phyloP scores from a whole-genome alignment of 352 stramenopile genomes.

The Peronospora farinosa region DNA sequence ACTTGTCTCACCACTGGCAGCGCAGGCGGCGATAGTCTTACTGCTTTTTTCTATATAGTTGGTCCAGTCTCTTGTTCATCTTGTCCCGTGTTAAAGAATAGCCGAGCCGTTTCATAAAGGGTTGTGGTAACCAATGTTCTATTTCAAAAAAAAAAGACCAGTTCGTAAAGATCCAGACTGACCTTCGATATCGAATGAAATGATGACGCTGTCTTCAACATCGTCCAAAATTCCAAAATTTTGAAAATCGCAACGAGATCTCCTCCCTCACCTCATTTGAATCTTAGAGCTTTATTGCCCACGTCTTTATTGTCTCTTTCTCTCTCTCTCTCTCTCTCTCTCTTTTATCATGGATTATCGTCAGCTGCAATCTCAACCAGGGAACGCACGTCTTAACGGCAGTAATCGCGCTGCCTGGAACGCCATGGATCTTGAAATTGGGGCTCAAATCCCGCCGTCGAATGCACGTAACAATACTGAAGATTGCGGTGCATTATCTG shows the following conservation, averaged over 20 bases:
- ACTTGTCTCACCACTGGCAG: not conserved
- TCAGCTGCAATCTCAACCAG: slow-evolving; percentile 6
- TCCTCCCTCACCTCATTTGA: slow-evolving; percentile 10
- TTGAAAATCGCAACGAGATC: slow-evolving; percentile 3
- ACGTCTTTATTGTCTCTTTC: not conserved
- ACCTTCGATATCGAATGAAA: too few species aligned
- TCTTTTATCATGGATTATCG: slow-evolving; percentile 15
- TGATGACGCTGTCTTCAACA: too few species aligned
- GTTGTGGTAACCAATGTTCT: too few species aligned
- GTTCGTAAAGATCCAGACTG: too few species aligned
- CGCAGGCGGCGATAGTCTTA: too few species aligned
- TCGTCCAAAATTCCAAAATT: too few species aligned
- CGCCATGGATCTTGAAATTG: slow-evolving; percentile 48
- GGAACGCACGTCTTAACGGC: slow-evolving; percentile 28
- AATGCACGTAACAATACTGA: slow-evolving; percentile 11
- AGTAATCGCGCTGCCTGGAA: slow-evolving; percentile 38
- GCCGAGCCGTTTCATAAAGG: too few species aligned
- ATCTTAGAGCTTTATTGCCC: not conserved
- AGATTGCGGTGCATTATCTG: slow-evolving; percentile 50
- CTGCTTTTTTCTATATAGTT: too few species aligned
- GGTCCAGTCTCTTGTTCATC: too few species aligned
- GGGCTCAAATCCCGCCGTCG: slow-evolving; percentile 14
- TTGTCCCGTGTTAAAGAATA: too few species aligned
- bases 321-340: too few species aligned
- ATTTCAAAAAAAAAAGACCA: too few species aligned